phyloP scores from a whole-genome alignment of 2,329 filamentous ascomycete species.

The Teratosphaeria nubilosa region DNA sequence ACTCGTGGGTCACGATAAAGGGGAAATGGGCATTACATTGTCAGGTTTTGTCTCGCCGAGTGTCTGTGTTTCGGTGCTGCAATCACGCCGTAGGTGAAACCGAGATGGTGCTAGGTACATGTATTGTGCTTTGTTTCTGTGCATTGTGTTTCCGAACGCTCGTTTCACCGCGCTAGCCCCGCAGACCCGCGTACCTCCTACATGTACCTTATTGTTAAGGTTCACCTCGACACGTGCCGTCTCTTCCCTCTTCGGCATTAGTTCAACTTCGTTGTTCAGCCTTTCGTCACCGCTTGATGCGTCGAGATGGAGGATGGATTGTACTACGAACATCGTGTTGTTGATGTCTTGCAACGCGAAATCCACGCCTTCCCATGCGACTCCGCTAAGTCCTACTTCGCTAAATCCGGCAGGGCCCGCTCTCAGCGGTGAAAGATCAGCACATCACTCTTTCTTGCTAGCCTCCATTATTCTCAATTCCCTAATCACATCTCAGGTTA shows the following conservation, averaged over 20 bases:
- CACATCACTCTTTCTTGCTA: background rate
- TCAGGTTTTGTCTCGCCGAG: no score
- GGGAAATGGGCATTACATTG: no score
- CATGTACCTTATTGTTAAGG: background rate
- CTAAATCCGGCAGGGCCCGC: background rate
- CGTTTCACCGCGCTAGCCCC: background rate
- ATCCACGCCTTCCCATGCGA: background rate
- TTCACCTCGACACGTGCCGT: background rate
- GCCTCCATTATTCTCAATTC: no score
- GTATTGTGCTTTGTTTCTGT: background rate
- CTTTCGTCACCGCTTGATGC: background rate
- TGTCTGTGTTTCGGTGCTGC: no score
- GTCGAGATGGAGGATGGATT: background rate
- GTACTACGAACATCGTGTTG: background rate
- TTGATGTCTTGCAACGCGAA: background rate
- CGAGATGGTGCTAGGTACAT: no score
- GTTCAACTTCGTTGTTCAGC: no score
- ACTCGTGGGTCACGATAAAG: background rate
- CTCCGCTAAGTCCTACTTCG: background rate
- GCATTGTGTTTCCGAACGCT: background rate
- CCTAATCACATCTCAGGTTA: no score
- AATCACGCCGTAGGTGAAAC: no score
- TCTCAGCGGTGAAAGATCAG: background rate
- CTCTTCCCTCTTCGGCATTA: background rate
- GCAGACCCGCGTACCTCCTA: no score